phyloP scores from a whole-genome alignment of 1,139 yeast species.

The Candida neerlandica region DNA sequence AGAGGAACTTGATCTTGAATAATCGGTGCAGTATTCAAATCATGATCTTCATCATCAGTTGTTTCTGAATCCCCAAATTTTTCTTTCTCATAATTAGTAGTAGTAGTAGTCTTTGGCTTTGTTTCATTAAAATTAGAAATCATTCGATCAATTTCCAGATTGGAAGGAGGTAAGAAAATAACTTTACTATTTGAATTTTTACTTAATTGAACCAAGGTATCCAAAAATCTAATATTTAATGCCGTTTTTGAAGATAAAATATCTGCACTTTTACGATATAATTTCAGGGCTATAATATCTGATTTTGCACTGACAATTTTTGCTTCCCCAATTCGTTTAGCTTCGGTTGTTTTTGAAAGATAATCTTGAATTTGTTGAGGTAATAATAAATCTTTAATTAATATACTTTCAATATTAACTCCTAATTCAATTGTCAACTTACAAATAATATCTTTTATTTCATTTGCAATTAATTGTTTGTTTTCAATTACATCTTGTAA shows the following conservation, averaged over 20 bases:
- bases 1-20: not conserved
- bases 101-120: no score
- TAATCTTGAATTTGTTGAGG: constrained; percentile 62
- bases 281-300: constrained; percentile 74
- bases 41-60: constrained; percentile 21
- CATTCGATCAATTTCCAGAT: constrained; percentile 44
- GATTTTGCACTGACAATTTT: constrained; percentile 77
- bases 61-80: constrained; percentile 18
- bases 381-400: constrained; percentile 67
- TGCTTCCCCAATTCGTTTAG: constrained; percentile 75
- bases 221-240: constrained; percentile 78
- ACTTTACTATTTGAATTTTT: constrained; percentile 63
- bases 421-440: constrained; percentile 75
- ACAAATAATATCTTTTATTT: constrained; percentile 63
- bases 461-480: constrained; percentile 70
- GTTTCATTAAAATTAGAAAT: constrained; percentile 25
- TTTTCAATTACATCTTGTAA: constrained; percentile 77
- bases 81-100: constrained; percentile 11
- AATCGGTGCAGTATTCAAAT: constrained; percentile 17
- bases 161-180: constrained; percentile 70
- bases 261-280: constrained; percentile 81
- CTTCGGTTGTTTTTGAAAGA: constrained; percentile 75
- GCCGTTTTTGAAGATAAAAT: constrained; percentile 78
- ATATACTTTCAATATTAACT: constrained; percentile 66
- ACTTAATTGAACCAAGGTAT: constrained; percentile 80